Conservation (phyloP, 352 stramenopile species). For the Phytophthora multivora region DNA sequence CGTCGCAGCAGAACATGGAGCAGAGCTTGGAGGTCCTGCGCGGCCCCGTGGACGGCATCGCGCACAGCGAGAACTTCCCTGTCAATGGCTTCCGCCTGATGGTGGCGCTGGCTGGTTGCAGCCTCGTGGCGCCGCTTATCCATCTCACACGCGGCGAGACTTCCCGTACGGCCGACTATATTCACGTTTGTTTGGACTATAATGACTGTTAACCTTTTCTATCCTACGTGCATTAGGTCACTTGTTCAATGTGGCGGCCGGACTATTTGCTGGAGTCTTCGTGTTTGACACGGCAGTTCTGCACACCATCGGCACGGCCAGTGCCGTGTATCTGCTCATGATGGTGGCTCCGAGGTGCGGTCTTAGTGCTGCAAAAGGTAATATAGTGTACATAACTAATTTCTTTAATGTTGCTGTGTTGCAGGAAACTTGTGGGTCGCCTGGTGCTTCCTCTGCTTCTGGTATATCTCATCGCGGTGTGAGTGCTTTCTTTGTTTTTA, state of each 20-base stretch:
- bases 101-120: slow-evolving; percentile 69
- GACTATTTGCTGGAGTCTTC: slow-evolving; percentile 68
- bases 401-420: slow-evolving; percentile 2
- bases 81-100: slow-evolving; percentile 82
- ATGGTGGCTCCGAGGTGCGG: slow-evolving; percentile 59
- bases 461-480: slow-evolving; percentile 73
- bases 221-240: too few relatives aligned
- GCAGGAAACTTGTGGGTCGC: slow-evolving; percentile 67
- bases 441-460: slow-evolving; percentile 66
- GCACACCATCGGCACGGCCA: slow-evolving; percentile 67
- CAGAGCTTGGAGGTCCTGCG: slow-evolving; percentile 63
- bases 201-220: too few relatives aligned
- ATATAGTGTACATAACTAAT: slow-evolving; percentile 4
- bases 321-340: slow-evolving; percentile 75
- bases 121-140: slow-evolving; percentile 68
- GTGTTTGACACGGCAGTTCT: slow-evolving; percentile 84
- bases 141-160: slow-evolving; percentile 62
- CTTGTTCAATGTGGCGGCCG: slow-evolving; percentile 69
- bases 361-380: neutral
- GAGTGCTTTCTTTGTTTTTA: slow-evolving; percentile 1
- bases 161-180: slow-evolving; percentile 48
- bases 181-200: too few relatives aligned
- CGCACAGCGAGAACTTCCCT: slow-evolving; percentile 72
- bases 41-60: slow-evolving; percentile 68
- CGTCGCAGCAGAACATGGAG: slow-evolving; percentile 37